Conservation (phyloP, 257 asterid species). For the Solanum pinnatisectum region DNA sequence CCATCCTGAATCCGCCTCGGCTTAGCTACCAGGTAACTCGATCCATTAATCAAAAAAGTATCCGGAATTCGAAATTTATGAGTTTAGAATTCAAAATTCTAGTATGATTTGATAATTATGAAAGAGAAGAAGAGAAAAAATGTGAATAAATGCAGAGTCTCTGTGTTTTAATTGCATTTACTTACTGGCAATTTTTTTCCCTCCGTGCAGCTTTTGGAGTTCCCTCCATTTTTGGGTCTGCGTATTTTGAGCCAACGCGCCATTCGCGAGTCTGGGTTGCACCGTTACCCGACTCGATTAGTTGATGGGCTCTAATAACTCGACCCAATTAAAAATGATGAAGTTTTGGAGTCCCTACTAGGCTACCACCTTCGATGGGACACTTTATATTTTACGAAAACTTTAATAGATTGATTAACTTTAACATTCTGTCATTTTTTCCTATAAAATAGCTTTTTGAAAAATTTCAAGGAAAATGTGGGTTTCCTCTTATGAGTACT, state of each 20-base stretch:
- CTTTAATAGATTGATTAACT: no score
- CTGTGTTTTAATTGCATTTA: neutral
- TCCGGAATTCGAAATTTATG: neutral
- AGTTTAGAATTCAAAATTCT: neutral
- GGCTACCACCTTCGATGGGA: neutral
- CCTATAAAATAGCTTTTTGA: neutral
- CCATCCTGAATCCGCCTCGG: neutral
- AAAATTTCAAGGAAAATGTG: neutral
- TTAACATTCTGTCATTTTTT: no score
- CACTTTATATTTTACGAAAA: neutral
- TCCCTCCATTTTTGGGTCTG: conserved; percentile 26
- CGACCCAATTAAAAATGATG: neutral
- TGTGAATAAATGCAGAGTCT: neutral
- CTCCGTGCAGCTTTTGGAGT: neutral
- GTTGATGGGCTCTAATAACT: neutral
- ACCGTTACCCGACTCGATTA: neutral
- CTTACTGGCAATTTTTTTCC: neutral
- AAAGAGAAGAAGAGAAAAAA: neutral
- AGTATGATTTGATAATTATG: neutral
- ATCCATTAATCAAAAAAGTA: neutral
- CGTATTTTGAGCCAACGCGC: conserved; percentile 1
- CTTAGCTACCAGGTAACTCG: neutral
- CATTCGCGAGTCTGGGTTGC: neutral
- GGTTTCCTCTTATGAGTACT: neutral
- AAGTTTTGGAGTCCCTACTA: neutral